Conservation (phyloP, 2,329 filamentous ascomycete genomes). For the Penicillium griseofulvum region DNA sequence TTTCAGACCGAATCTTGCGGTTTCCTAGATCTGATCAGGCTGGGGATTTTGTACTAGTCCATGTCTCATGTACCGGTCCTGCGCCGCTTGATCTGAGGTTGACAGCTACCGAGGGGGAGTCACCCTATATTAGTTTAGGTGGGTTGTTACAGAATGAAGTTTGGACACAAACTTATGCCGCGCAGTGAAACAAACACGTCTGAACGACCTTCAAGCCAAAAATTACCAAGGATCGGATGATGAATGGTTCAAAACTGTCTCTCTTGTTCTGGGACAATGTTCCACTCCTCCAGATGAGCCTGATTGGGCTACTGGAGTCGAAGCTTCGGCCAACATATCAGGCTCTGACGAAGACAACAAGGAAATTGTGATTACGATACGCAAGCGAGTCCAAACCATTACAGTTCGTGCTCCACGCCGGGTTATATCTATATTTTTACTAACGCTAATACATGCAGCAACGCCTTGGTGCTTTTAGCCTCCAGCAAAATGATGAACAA, state of each 20-base stretch:
- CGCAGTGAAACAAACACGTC: constrained; percentile 38
- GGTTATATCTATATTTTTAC: constrained; percentile 4
- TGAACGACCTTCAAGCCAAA: constrained; percentile 42
- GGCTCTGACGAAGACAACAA: constrained; percentile 28
- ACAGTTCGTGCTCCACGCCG: constrained; percentile 36
- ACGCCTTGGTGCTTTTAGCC: constrained; percentile 53
- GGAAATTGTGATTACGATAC: constrained; percentile 41
- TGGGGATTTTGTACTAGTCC: constrained; percentile 48
- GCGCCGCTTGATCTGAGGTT: constrained; percentile 53
- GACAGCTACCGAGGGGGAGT: constrained; percentile 58
- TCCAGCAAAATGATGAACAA: constrained; percentile 54
- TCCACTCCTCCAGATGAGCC: constrained; percentile 14
- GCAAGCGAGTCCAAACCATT: constrained; percentile 51
- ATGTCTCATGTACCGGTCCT: constrained; percentile 43
- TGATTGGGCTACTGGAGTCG: constrained; percentile 28
- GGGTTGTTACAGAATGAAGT: constrained; percentile 8
- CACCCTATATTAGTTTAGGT: constrained; percentile 52
- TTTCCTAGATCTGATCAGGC: constrained; percentile 48
- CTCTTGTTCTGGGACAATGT: constrained; percentile 35
- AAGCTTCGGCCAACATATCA: constrained; percentile 32
- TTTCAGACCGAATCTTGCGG: constrained; percentile 43
- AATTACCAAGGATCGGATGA: constrained; percentile 45
- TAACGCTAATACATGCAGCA: constrained; percentile 40
- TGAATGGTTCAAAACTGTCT: constrained; percentile 42
- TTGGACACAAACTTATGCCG: constrained; percentile 12